Conservation (phyloP, 2,329 filamentous ascomycete genomes). For the Nakataea oryzae region DNA sequence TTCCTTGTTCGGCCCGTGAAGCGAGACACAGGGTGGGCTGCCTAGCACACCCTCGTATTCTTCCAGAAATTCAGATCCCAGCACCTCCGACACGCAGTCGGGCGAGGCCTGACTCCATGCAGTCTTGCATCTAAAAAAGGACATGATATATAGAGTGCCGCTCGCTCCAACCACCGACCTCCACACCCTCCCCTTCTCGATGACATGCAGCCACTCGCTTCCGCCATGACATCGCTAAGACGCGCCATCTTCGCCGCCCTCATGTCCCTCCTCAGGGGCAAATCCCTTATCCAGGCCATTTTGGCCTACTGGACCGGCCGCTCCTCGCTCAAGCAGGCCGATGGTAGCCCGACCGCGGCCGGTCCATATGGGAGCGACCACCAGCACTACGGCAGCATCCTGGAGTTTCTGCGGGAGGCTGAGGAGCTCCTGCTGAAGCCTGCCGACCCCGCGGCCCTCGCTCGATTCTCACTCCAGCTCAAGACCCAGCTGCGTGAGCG, state of each 20-base stretch:
- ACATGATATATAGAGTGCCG: neutral
- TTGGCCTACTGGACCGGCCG: conserved; percentile 43
- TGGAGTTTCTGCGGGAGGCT: conserved; percentile 48
- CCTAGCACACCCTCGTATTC: neutral
- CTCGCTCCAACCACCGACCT: neutral
- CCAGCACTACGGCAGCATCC: conserved; percentile 17
- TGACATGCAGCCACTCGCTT: conserved; percentile 41
- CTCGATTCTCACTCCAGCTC: conserved; percentile 35
- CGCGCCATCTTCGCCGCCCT: conserved; percentile 44
- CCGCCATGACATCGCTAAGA: conserved; percentile 46
- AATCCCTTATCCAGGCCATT: conserved; percentile 46
- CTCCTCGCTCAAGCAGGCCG: conserved; percentile 16
- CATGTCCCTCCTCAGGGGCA: conserved; percentile 48
- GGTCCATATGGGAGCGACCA: neutral
- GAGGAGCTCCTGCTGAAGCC: conserved; percentile 39
- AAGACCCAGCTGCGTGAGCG: conserved; percentile 44
- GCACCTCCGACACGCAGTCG: neutral
- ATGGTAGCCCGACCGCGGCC: neutral
- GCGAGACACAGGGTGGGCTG: neutral
- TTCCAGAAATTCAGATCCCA: neutral
- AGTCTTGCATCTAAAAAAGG: neutral
- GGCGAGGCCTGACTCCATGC: neutral
- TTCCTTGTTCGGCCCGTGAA: neutral
- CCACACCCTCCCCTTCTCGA: neutral
- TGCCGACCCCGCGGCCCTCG: conserved; percentile 32